Evolutionary conservation across 2,329 filamentous ascomycete species (phyloP).

Genomic region (Fonsecaea pedrosoi): DNA sequence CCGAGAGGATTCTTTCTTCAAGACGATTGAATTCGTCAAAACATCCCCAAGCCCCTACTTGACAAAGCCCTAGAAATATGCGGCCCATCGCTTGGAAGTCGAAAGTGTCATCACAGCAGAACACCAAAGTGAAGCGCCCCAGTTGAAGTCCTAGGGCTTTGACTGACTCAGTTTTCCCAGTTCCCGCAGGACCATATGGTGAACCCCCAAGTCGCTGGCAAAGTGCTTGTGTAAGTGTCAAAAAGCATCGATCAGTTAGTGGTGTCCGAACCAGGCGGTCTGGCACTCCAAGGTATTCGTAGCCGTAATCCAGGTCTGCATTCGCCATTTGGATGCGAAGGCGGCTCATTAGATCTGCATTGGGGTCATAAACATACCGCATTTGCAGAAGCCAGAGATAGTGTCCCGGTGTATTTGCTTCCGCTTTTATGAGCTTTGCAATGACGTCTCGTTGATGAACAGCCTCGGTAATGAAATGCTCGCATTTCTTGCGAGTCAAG

Average conservation of each 20-base stretch:
- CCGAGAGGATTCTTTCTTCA: constrained; percentile 95
- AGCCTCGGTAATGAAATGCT: constrained; percentile 98
- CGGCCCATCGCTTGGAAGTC: constrained; percentile 99
- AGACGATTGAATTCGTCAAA: constrained; percentile 99
- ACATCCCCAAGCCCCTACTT: constrained; percentile 98
- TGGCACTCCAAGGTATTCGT: constrained; percentile 95
- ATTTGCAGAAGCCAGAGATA: constrained; percentile 96
- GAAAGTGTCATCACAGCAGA: constrained; percentile 99
- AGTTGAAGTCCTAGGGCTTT: constrained; percentile 97
- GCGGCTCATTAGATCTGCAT: constrained; percentile 81
- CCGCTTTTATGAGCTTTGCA: constrained; percentile 78
- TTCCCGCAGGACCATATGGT: constrained; percentile 95
- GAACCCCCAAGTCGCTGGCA: constrained; percentile 95
- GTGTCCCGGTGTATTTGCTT: constrained; percentile 77
- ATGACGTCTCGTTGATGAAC: constrained; percentile 96
- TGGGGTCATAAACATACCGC: constrained; percentile 87
- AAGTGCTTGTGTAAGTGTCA: constrained; percentile 93
- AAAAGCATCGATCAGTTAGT: constrained; percentile 96
- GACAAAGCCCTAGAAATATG: constrained; percentile 98
- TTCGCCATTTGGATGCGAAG: constrained; percentile 97
- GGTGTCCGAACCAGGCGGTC: constrained; percentile 96
- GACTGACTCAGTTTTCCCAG: constrained; percentile 98
- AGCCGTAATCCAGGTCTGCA: constrained; percentile 91
- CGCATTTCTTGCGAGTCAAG: constrained; percentile 92
- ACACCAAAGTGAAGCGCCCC: constrained; percentile 95